phyloP scores from a whole-genome alignment of 2,329 filamentous ascomycete genomes.

The Hirsutella rhossiliensis region DNA sequence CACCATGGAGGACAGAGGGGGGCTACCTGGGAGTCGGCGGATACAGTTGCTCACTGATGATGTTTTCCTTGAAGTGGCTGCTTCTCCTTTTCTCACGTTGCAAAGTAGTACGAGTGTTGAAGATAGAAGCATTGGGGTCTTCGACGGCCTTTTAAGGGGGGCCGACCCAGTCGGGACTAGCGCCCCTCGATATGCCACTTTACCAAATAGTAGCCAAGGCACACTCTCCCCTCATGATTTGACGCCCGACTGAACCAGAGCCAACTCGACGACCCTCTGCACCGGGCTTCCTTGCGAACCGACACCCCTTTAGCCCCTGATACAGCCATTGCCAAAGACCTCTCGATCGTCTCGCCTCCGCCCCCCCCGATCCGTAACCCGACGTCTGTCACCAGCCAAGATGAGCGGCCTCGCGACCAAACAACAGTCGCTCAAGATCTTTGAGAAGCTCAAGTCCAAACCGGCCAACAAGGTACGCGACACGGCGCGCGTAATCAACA shows the following conservation, averaged over 20 bases:
- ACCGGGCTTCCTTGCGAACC: not conserved
- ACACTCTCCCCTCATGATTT: conserved; percentile 17
- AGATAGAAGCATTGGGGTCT: not conserved
- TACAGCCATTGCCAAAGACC: not conserved
- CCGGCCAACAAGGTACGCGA: conserved; percentile 76
- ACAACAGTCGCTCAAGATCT: conserved; percentile 91
- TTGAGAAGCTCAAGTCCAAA: conserved; percentile 93
- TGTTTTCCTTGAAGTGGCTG: too few relatives aligned
- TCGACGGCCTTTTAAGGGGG: not conserved
- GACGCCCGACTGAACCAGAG: conserved; percentile 7
- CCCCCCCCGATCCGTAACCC: not conserved
- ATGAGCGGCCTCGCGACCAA: conserved; percentile 71
- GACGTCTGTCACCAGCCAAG: conserved; percentile 17
- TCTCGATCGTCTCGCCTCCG: not conserved
- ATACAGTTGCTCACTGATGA: too few relatives aligned
- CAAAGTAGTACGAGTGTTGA: not conserved
- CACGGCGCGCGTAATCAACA: not conserved
- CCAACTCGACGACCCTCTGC: not conserved
- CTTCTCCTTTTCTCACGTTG: too few relatives aligned
- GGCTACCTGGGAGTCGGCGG: too few relatives aligned
- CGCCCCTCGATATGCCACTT: conserved; percentile 29
- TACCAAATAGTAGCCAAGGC: conserved; percentile 11
- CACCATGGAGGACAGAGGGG: too few relatives aligned
- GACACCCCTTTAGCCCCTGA: not conserved
- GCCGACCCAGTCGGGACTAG: conserved; percentile 20